Evolutionary conservation across 176 grass and related monocot genomes (phyloP).

Genomic region (Guadua angustifolia): DNA sequence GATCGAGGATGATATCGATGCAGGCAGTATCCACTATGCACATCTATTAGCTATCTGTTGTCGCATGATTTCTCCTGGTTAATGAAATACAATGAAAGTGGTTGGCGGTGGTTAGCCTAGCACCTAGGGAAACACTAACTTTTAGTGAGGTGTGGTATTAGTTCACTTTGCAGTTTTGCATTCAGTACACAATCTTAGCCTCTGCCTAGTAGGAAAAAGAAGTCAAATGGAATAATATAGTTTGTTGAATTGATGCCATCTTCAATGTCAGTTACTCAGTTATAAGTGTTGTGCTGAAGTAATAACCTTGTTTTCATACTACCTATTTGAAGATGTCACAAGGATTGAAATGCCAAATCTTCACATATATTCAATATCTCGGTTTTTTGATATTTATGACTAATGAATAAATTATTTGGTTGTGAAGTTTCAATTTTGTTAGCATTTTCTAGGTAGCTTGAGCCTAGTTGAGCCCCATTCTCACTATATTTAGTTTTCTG

Average conservation of each 20-base stretch:
- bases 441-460: neutral
- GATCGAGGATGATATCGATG: neutral
- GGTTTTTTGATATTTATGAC: neutral
- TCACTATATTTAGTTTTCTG: neutral
- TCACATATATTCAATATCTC: neutral
- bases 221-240: neutral
- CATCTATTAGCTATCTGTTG: slow-evolving; percentile 16
- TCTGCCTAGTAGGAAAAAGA: neutral
- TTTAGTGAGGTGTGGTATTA: neutral
- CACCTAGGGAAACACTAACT: neutral
- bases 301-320: neutral
- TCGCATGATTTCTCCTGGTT: neutral
- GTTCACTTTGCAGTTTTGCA: neutral
- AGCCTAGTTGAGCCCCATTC: neutral
- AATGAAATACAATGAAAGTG: neutral
- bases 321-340: slow-evolving; percentile 4
- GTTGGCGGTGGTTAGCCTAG: neutral
- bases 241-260: neutral
- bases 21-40: neutral
- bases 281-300: neutral
- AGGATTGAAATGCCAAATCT: neutral
- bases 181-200: neutral
- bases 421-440: neutral
- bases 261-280: neutral
- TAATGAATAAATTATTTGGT: neutral